These are phyloP conservation scores for Pythium rishiriense DNA, from an alignment of 352 stramenopile genomes.

Conservation along the genomic window DNA sequence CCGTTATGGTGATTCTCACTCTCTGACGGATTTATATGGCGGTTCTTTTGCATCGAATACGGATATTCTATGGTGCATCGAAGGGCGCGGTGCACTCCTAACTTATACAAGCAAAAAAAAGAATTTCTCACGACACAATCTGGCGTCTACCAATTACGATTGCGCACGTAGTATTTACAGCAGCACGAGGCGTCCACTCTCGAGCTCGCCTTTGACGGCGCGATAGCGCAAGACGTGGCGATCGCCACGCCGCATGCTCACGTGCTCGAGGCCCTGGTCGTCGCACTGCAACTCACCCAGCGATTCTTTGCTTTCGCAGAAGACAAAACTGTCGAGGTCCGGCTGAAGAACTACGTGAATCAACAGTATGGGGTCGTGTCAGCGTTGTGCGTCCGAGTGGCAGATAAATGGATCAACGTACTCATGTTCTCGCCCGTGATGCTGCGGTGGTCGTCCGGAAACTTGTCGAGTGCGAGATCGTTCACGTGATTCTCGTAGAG, in stretches of 20 bases:
- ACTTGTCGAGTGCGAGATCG: slow-evolving; percentile 61
- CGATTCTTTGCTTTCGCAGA: slow-evolving; percentile 67
- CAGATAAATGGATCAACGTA: slow-evolving; percentile 26
- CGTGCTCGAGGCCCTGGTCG: slow-evolving; percentile 65
- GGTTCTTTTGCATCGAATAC: too few species aligned
- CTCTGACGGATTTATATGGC: too few species aligned
- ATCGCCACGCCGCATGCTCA: slow-evolving; percentile 58
- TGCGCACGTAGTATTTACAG: slow-evolving; percentile 23
- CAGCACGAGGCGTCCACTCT: slow-evolving; percentile 55
- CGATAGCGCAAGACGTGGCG: slow-evolving; percentile 78
- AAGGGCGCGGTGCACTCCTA: too few species aligned
- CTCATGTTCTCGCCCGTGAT: slow-evolving; percentile 69
- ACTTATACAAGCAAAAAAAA: slow-evolving; percentile 4
- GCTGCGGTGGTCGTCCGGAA: slow-evolving; percentile 61
- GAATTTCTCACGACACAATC: too few species aligned
- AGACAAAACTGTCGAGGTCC: slow-evolving; percentile 80
- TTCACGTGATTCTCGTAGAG: slow-evolving; percentile 75
- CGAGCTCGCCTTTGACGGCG: slow-evolving; percentile 53
- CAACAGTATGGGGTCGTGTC: too few species aligned
- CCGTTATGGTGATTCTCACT: slow-evolving; percentile 56
- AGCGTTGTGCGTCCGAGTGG: too few species aligned
- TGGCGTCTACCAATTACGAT: too few species aligned
- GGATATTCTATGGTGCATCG: slow-evolving; percentile 16
- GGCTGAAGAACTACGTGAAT: slow-evolving; percentile 51
- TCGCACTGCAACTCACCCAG: slow-evolving; percentile 67